Evolutionary conservation across 1,284 basidiomycete genomes (phyloP), one percentile per base, ranked within the genome.

Genomic region (Fomitopsis betulina): DNA sequence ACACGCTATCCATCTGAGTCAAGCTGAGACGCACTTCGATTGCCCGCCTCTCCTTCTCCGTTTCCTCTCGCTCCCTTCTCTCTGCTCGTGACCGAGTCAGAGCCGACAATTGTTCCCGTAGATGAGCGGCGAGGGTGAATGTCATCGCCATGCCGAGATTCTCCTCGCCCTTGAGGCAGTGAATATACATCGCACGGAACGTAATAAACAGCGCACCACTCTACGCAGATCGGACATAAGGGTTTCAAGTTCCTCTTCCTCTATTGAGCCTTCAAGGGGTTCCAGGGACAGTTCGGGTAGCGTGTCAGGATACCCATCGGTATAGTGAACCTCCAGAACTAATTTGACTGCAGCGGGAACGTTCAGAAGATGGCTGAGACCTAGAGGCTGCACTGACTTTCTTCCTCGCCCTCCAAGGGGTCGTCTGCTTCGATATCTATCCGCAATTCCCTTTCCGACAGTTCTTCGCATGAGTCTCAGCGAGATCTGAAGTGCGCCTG

Each of bases 91-190:
- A 70, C 49, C 80, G 79, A 45, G 93, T 81, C 33, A 96, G 73
- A 15, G 71, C 69, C 3, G 87, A 84, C 13, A 98, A 76, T 53
- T 85, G 80, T 70, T 98, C 96, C 61, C 91, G 82, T 49, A 98
- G 81, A 66, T 93, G 89, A 2, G 93, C 89, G 4, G 94, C 91
- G 6, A 99, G 80, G 0, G 96, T 94, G 70, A 98, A 99, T 12
- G 94, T 96, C 95, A 98, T 98, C 2, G 96, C 94, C 89, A 98
- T 96, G 39, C 95, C 95, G 25, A 94, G 70, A 65, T 93, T 96
- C 69, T 98, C 95, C 69, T 91, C 84, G 30, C 90, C 95, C 93
- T 58, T 35, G 30, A 38, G 47, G 30, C 13, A 17, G 8, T 37
- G 35, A 49, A 35, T 2, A 35, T 30, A 27, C 13, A 47, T 30